Base-by-base conservation (phyloP, 2,329 filamentous ascomycete species). In the Chaetomium strumarium region DNA sequence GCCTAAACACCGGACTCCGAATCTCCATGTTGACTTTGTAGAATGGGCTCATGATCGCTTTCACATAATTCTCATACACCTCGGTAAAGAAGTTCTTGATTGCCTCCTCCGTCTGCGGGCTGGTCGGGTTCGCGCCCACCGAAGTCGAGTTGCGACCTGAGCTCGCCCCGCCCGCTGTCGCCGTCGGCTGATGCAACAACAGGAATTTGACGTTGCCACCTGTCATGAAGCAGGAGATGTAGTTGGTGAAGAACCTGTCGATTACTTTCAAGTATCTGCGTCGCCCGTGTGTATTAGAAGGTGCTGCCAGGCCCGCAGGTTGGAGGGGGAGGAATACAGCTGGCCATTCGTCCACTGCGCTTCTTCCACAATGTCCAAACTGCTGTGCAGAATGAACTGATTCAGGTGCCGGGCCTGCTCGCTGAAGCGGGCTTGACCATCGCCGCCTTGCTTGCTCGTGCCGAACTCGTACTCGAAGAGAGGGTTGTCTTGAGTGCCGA, bases 391-490 rank as follows among this genome's bases (percentile, higher is more conserved):
- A 67, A 97, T 90, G 75, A 99, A 97, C 70, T 96, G 93, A 74
- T 96, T 96, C 78, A 96, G 86, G 70, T 95, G 89, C 58, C 89
- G 84, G 50, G 92, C 87, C 65, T 95, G 85, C 60, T 95, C 88
- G 53, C 81, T 83, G 76, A 96, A 97, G 66, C 88, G 87, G 56
- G 92, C 81, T 67, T 90, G 78, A 62, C 93, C 93, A 76, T 97
- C 93, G 67, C 92, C 92, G 72, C 92, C 91, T 63, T 90, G 86
- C 71, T 96, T 96, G 38, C 90, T 95, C 37, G 92, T 96, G 64
- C 93, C 93, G 69, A 99, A 99, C 67, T 96, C 91, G 71, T 95
- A 83, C 73, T 95, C 92, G 74, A 97, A 99, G 61, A 99, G 81
- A 33, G 93, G 92, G 67, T 92, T 95, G 75, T 99, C 93, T 64